A percentile compares a stretch with the other conserved stretches of the same genome.
Evolutionary conservation across 352 stramenopile species (phyloP).

Genomic region (Globisporangium uncinulatum): DNA sequence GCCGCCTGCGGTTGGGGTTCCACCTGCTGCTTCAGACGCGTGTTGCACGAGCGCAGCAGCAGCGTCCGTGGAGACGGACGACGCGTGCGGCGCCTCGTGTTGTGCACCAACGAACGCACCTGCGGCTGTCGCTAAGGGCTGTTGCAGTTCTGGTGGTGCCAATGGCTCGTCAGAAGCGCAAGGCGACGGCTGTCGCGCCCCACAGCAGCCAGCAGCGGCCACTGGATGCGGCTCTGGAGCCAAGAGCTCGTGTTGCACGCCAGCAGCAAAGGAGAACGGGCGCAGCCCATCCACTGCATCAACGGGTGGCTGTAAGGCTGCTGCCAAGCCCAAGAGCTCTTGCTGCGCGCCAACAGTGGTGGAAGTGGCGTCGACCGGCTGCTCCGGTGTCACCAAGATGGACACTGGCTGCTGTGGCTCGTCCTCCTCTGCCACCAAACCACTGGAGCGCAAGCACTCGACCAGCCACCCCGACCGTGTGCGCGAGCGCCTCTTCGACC

Average conservation of each 20-base stretch:
- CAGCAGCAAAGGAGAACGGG: not conserved
- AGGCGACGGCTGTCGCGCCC: constrained; percentile 6
- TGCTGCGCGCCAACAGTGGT: constrained; percentile 1
- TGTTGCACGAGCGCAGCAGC: not conserved
- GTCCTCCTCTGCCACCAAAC: constrained; percentile 7
- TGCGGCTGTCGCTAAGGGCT: not conserved
- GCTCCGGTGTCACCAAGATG: constrained; percentile 1
- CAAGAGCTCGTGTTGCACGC: not conserved
- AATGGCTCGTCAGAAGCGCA: not conserved
- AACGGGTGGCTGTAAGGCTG: no score
- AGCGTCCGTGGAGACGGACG: not conserved
- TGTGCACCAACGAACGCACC: not conserved
- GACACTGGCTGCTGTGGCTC: not conserved
- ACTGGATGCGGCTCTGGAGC: not conserved
- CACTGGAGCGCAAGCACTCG: not conserved
- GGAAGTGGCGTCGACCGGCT: not conserved
- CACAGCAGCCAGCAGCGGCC: not conserved
- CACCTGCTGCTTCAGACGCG: not conserved
- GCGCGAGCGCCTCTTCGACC: constrained; percentile 30
- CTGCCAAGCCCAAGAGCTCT: not conserved
- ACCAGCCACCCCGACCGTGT: constrained; percentile 10
- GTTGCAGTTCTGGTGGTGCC: not conserved
- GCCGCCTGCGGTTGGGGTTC: not conserved
- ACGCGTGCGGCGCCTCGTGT: not conserved
- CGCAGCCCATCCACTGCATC: no score